Evolutionary conservation across 306 rosid genomes (phyloP), one percentile per base, ranked within the genome.

Genomic region (Bauhinia variegata): DNA sequence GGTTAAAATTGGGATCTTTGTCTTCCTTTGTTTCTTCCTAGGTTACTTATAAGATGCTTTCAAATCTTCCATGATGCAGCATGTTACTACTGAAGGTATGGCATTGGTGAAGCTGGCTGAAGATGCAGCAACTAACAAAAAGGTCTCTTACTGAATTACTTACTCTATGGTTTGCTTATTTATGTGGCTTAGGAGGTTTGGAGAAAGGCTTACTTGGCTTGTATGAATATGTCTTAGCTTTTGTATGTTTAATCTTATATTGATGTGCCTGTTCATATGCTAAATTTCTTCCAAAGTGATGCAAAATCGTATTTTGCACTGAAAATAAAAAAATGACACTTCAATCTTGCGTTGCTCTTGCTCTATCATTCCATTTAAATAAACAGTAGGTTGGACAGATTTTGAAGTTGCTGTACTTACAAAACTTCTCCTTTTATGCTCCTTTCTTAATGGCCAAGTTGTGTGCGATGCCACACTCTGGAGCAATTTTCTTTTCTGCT

Each of bases 21-120:
- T 60, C 19, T 31, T 17, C 33, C 14, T 7, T 28, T 54, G 19
- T 16, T 54, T 34, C 54, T 61, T 62, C 42, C 7, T 63, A 58
- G 59, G 56, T 76, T 37, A 42, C 28, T 11, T 37, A 10, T 61
- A 48, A 59, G 70, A 50, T 72, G 33, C 15, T 68, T 33, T 62
- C 42, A 61, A 49, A 58, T 32, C 56, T 77, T 49, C 23, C 66
- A 50, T 67, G 49, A 54, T 73, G 53, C 95, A 92, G 98, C 96
- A 92, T 86, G 93, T 92, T 36, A 89, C 96, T 70, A 70, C 96
- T 32, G 96, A 89, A 83, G 98, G 96, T 51, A 92, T 88, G 79
- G 87, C 96, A 55, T 85, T 92, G 81, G 96, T 92, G 79, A 92
- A 89, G 85, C 96, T 67, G 63, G 98, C 98, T 8, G 96, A 89